Evolutionary conservation across 2,329 filamentous ascomycete genomes (phyloP).

Genomic region (Neonectria sp.): DNA sequence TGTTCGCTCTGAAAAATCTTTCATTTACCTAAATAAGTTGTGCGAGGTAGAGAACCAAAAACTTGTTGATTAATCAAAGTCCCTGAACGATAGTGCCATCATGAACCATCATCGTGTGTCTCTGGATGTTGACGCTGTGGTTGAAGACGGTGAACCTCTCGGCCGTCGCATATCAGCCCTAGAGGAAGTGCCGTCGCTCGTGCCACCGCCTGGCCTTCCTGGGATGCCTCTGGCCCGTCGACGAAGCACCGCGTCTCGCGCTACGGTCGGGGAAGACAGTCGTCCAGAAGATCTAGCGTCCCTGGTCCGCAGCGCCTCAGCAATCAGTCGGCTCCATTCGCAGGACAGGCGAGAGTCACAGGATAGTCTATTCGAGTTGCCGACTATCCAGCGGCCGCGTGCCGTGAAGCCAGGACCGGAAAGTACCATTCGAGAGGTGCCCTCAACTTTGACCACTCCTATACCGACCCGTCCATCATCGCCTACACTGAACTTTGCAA

Average conservation of each 20-base stretch:
- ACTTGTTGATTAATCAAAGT: too few species aligned
- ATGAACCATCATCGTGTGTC: slow-evolving; percentile 9
- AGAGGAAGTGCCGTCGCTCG: slow-evolving; percentile 21
- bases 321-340: slow-evolving; percentile 15
- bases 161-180: slow-evolving; percentile 19
- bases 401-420: slow-evolving; percentile 23
- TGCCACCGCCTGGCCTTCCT: slow-evolving; percentile 17
- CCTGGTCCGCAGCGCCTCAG: slow-evolving; percentile 21
- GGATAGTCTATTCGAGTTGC: slow-evolving; percentile 22
- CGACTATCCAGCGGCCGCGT: slow-evolving; percentile 21
- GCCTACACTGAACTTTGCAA: slow-evolving; percentile 10
- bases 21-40: neutral
- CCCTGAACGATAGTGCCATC: neutral
- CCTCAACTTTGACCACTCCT: slow-evolving; percentile 20
- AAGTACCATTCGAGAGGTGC: slow-evolving; percentile 25
- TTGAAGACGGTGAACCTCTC: slow-evolving; percentile 13
- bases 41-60: neutral
- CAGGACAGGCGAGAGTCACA: slow-evolving; percentile 18
- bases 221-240: slow-evolving; percentile 17
- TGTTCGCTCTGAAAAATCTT: neutral
- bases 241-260: slow-evolving; percentile 20
- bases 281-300: slow-evolving; percentile 15
- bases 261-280: slow-evolving; percentile 13
- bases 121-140: slow-evolving; percentile 3
- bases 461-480: slow-evolving; percentile 22